Evolutionary conservation across 768 basidiomycete species (phyloP), one percentile per base, ranked within the genome.

Genomic region (Suillus bovinus): DNA sequence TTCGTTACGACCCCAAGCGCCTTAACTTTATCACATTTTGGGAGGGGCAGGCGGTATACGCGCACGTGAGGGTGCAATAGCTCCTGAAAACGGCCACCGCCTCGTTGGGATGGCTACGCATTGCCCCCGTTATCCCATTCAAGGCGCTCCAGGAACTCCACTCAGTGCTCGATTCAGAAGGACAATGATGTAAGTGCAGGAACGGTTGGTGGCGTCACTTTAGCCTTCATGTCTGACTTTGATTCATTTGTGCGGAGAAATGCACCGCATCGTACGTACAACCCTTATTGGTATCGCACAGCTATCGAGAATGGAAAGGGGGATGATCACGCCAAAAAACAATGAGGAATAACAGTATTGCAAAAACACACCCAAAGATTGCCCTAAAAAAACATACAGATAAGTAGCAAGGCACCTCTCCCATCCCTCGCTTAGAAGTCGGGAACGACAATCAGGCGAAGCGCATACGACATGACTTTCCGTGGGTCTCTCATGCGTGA

Each of bases 91-190:
- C 66, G 58, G 69, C 59, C 60, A 68, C 61, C 63, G 52, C 52
- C 16, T 53, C 39, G 72, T 73, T 58, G 64, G 66, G 72, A 74
- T 73, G 72, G 61, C 71, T 72, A 68, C 72, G 72, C 74, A 55
- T 81, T 79, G 63, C 73, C 78, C 14, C 5, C 76, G 71, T 27
- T 76, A 75, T 63, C 70, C 70, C 72, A 44, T 73, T 75, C 13
- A 75, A 58, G 49, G 31, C 24, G 47, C 58, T 59, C 39, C 58
- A 62, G 38, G 61, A 57, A 47, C 53, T 57, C 20, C 31, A 52
- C 50, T 52, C 50, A 29, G 29, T 29, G 20, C 17, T 17, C 50
- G 54, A 59, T 34, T 22, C 54, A 39, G 20, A 47, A 47, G 33
- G 33, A 34, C 13, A 59, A 16, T 53, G 46, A 60, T 31, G 59